These are phyloP conservation scores for Pholiota molesta DNA, from an alignment of 768 basidiomycete species.

Conservation along the genomic window DNA sequence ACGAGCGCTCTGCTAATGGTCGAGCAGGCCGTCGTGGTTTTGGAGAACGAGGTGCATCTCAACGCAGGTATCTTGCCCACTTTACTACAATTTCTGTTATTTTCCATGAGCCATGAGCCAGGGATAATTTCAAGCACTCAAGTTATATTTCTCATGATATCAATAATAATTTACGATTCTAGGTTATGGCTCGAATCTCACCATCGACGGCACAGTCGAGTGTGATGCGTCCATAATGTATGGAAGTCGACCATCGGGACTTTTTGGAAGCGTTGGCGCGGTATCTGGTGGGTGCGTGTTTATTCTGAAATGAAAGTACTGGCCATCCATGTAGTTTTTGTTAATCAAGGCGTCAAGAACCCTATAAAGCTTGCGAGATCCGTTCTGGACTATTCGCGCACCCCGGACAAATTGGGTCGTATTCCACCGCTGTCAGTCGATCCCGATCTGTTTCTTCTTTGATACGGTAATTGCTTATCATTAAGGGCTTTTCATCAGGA, in stretches of 20 bases:
- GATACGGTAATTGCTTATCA: neutral
- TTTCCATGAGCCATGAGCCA: no score
- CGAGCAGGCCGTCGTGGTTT: conserved; percentile 51
- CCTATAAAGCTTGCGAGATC: conserved; percentile 65
- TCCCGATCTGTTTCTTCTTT: neutral
- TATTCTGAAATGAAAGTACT: neutral
- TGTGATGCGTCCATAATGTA: conserved; percentile 79
- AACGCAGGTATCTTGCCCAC: conserved; percentile 53
- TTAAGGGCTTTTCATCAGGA: conserved; percentile 38
- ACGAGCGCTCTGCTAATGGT: conserved; percentile 38
- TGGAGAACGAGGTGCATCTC: conserved; percentile 69
- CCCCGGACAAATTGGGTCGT: conserved; percentile 57
- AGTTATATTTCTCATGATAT: no score
- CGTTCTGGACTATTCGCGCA: conserved; percentile 55
- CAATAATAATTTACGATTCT: neutral
- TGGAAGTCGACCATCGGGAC: neutral
- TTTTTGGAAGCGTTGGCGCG: conserved; percentile 76
- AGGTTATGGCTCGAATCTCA: conserved; percentile 83
- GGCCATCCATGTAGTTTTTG: neutral
- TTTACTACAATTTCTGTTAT: neutral
- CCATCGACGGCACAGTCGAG: conserved; percentile 73
- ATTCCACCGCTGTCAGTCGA: conserved; percentile 66
- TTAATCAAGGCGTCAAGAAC: conserved; percentile 60
- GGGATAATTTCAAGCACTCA: no score
- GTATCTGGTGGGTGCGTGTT: conserved; percentile 51